Evolutionary conservation across 1,284 basidiomycete species (phyloP).

Genomic region (Bjerkandera adusta): DNA sequence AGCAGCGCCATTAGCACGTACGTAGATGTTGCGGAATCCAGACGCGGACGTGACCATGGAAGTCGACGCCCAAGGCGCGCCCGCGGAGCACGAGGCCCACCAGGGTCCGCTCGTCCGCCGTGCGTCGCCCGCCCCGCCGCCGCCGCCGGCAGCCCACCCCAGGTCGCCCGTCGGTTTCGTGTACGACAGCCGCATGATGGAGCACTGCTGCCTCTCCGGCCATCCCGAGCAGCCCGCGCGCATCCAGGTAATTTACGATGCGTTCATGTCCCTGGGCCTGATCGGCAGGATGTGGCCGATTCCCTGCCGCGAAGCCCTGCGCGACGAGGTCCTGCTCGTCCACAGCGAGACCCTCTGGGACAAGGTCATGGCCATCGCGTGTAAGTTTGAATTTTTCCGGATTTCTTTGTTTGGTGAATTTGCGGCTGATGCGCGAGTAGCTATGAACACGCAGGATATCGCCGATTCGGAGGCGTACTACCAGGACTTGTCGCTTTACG

Average conservation of each 20-base stretch:
- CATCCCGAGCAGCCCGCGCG: constrained; percentile 92
- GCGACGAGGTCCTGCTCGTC: constrained; percentile 83
- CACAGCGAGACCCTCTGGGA: constrained; percentile 92
- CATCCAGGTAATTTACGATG: constrained; percentile 77
- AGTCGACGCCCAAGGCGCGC: too few relatives aligned
- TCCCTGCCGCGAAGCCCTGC: constrained; percentile 69
- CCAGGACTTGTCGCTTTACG: constrained; percentile 89
- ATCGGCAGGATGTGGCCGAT: constrained; percentile 77
- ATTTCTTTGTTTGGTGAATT: constrained; percentile 13
- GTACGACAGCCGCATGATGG: constrained; percentile 63
- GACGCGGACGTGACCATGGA: too few relatives aligned
- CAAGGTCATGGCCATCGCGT: constrained; percentile 76
- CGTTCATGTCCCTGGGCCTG: constrained; percentile 61
- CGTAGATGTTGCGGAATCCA: too few relatives aligned
- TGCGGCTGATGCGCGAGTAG: constrained; percentile 39
- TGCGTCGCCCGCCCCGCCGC: too few relatives aligned
- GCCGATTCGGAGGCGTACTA: constrained; percentile 77
- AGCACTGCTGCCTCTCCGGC: constrained; percentile 59
- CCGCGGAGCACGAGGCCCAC: too few relatives aligned
- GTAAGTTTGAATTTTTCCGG: constrained; percentile 49
- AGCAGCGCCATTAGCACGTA: too few relatives aligned
- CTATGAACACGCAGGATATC: constrained; percentile 71
- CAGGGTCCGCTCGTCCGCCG: too few relatives aligned
- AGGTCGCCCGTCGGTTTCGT: constrained; percentile 78
- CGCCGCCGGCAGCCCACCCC: too few relatives aligned